Evolutionary conservation across 345 rosid species (phyloP).

Genomic region (Populus davidiana): DNA sequence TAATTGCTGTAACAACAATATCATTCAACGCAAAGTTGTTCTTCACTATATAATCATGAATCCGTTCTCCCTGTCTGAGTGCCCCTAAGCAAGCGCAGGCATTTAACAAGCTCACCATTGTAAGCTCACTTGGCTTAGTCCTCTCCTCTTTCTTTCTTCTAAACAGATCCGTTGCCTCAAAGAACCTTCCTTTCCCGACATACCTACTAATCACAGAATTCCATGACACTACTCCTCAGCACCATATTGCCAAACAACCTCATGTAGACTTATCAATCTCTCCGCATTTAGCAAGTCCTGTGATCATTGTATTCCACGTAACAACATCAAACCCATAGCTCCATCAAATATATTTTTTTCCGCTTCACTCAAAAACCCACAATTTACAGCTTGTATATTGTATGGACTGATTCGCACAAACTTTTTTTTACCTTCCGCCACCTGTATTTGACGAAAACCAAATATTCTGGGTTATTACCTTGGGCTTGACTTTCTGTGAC

Average conservation of each 20-base stretch:
- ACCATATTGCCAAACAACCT: slow-evolving; percentile 54
- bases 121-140: slow-evolving; percentile 55
- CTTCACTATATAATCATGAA: slow-evolving; percentile 52
- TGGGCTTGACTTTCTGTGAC: background rate
- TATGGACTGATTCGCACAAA: slow-evolving; percentile 41
- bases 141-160: slow-evolving; percentile 41
- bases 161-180: slow-evolving; percentile 59
- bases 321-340: slow-evolving; percentile 46
- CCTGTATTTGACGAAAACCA: background rate
- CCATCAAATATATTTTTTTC: slow-evolving; percentile 35
- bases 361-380: slow-evolving; percentile 59
- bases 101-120: slow-evolving; percentile 74
- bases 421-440: background rate
- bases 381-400: slow-evolving; percentile 46
- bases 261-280: slow-evolving; percentile 45
- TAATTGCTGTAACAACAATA: slow-evolving; percentile 57
- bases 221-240: slow-evolving; percentile 55
- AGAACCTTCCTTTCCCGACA: slow-evolving; percentile 52
- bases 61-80: slow-evolving; percentile 64
- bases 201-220: slow-evolving; percentile 72
- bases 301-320: slow-evolving; percentile 71
- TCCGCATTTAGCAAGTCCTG: slow-evolving; percentile 56
- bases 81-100: slow-evolving; percentile 67
- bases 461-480: background rate
- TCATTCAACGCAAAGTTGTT: slow-evolving; percentile 46